These are phyloP conservation scores for Candida montana DNA, from an alignment of 805 yeast genomes.

Conservation along the genomic window DNA sequence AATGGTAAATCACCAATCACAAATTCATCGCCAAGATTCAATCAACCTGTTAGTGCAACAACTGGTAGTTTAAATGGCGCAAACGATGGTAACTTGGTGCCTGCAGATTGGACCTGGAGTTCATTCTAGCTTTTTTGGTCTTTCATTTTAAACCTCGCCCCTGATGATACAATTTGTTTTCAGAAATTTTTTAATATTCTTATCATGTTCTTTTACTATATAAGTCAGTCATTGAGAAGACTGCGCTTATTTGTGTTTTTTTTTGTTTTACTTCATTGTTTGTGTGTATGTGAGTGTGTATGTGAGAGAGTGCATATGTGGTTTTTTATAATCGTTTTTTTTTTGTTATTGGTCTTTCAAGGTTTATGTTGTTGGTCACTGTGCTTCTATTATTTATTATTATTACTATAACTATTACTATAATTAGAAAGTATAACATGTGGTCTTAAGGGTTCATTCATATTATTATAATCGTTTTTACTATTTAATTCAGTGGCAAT, in stretches of 20 bases:
- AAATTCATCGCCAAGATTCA: not conserved
- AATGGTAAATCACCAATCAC: not conserved
- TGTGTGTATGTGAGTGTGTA: too few species aligned
- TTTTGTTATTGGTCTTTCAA: too few species aligned
- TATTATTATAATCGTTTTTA: too few species aligned
- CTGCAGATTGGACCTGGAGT: slow-evolving; percentile 68
- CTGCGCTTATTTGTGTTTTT: not conserved
- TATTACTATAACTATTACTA: not conserved
- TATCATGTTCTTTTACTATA: not conserved
- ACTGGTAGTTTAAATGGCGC: not conserved
- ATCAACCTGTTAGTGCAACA: not conserved
- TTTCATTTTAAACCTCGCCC: too few species aligned
- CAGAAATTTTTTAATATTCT: not conserved
- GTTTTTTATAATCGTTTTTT: too few species aligned
- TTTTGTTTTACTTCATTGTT: too few species aligned
- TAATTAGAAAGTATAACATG: too few species aligned
- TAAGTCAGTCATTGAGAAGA: too few species aligned
- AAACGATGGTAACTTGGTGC: slow-evolving; percentile 27
- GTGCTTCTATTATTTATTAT: too few species aligned
- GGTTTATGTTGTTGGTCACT: too few species aligned
- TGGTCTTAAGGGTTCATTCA: not conserved
- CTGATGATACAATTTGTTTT: too few species aligned
- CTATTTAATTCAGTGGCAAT: not conserved
- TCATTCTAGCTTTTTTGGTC: slow-evolving; percentile 34
- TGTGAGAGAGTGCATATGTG: too few species aligned